A percentile compares a stretch with the other conserved stretches of the same genome.
phyloP scores from a whole-genome alignment of 805 yeast genomes.

The Kuraishia ogatae region DNA sequence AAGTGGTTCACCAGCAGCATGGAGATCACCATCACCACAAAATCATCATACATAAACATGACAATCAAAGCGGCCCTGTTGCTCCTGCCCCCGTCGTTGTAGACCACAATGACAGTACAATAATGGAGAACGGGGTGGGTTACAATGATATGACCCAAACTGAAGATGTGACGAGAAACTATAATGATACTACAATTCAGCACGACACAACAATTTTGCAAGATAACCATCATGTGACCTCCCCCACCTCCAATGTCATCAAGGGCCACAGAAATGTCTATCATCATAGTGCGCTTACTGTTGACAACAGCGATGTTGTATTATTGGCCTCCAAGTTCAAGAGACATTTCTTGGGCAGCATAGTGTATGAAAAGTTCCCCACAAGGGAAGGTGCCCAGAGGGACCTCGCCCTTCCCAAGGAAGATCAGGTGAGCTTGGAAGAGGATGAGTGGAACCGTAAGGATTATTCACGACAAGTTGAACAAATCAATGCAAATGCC shows the following conservation, averaged over 20 bases:
- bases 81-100: not conserved
- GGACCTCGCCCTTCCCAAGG: conserved; percentile 11
- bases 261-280: not conserved
- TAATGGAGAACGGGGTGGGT: not conserved
- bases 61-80: not conserved
- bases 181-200: not conserved
- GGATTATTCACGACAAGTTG: not conserved
- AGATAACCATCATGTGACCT: not conserved
- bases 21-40: conserved; percentile 20
- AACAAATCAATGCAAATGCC: not conserved
- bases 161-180: not conserved
- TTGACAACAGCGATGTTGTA: conserved; percentile 31
- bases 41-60: conserved; percentile 16
- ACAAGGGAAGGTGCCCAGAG: conserved; percentile 29
- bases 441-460: conserved; percentile 7
- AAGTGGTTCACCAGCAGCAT: conserved; percentile 19
- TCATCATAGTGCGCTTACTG: conserved; percentile 7
- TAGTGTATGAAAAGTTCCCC: conserved; percentile 50
- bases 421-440: conserved; percentile 10
- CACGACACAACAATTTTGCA: not conserved
- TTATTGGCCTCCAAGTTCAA: conserved; percentile 31
- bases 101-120: not conserved
- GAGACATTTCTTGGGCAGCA: conserved; percentile 40
- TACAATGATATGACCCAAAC: not conserved
- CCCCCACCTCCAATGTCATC: not conserved